Evolutionary conservation across 257 asterid species (phyloP).

Genomic region (Fraxinus cuspidata): DNA sequence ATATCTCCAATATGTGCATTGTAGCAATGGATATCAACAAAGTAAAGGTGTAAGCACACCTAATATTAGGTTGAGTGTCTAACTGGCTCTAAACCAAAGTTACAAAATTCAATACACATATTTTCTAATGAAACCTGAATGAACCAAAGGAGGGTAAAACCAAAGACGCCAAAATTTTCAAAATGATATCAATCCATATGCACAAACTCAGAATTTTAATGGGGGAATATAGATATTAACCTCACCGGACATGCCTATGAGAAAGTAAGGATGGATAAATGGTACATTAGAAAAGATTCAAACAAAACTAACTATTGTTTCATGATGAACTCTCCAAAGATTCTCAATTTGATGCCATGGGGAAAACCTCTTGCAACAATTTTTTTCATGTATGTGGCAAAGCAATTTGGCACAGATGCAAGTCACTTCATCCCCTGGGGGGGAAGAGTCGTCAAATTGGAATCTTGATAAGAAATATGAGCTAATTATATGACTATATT

Average conservation of each 20-base stretch:
- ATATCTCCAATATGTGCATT: not conserved
- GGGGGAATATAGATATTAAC: not conserved
- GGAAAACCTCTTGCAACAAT: not conserved
- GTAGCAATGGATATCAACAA: slow-evolving; percentile 15
- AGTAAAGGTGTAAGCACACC: slow-evolving; percentile 9
- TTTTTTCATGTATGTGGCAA: not conserved
- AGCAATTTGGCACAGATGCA: not conserved
- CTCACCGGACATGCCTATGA: not conserved
- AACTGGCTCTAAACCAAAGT: slow-evolving; percentile 12
- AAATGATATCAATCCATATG: not conserved
- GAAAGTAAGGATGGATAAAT: not conserved
- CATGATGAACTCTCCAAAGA: not conserved
- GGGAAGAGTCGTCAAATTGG: not conserved
- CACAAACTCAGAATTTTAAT: not conserved
- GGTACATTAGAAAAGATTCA: not conserved
- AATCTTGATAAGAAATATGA: not conserved
- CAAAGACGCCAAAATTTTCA: not conserved
- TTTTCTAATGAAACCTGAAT: slow-evolving; percentile 12
- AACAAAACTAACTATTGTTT: not conserved
- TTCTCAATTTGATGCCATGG: not conserved
- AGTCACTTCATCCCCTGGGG: not conserved
- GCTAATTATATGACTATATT: not conserved
- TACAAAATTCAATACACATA: slow-evolving; percentile 2
- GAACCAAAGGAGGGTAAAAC: slow-evolving; percentile 17
- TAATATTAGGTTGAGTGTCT: slow-evolving; percentile 4